Evolutionary conservation across 257 asterid species (phyloP), one percentile per base, ranked within the genome.

Genomic region (Primulina huaijiensis): DNA sequence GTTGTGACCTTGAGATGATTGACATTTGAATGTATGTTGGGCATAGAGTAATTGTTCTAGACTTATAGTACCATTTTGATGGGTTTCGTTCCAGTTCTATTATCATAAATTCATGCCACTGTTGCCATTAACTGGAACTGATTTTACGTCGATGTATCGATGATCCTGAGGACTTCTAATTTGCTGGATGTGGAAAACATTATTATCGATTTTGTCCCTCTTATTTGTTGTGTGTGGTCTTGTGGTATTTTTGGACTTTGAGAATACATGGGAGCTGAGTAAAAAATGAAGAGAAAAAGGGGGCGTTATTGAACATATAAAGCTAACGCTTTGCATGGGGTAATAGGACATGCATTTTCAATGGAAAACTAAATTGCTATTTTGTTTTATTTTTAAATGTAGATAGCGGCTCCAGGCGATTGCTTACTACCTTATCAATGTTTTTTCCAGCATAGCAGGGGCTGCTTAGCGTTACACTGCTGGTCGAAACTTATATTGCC

Each of bases 241-340:
- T 25, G 17, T 66, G 59, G 31, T 56, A 9, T 9, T 70, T 37
- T 29, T 60, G 33, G 35, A 52, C 56, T 40, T 53, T 3, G 17
- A 16, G 27, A 55, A 33, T 63, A 14, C 29, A 7, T 37, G 43
- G 56, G 62, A 55, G 16, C 34, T 8, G 59, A 37, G 27, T 58
- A 7, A 7, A 19, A 55, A 30, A 23, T 14, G 8, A 31, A 59
- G 52, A 61, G 46, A 12, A 19, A 27, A 58, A 12, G 19, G 40
- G 52, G 40, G 12, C 19, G 38, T 37, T 60, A 64, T 73, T 46
- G 60, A 50, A 20, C 8, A 52, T 23, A 8, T 40, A 53, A 75
- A 76, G 78, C 66, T 77, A 75, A 73, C 80, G 90, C 82, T 69
- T 60, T 72, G 80, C 89, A 80, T 85, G 84, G 82, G 90, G 83